phyloP scores from a whole-genome alignment of 768 basidiomycete species.

The Mycena vitilis region DNA sequence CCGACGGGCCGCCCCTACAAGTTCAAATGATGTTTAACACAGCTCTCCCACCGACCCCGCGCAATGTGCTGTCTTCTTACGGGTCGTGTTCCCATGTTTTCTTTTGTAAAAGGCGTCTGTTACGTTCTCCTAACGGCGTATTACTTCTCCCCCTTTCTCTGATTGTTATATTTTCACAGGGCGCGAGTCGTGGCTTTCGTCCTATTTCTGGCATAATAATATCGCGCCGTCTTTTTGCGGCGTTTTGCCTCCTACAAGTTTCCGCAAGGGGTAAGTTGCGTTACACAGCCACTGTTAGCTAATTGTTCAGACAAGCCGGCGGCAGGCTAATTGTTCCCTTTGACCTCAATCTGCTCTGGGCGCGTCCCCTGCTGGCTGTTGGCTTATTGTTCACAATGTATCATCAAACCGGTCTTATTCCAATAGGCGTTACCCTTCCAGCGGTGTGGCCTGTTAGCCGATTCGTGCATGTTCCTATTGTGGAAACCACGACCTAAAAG shows the following conservation, averaged over 20 bases:
- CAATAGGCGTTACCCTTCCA: conserved; percentile 14
- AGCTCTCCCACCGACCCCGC: too few relatives aligned
- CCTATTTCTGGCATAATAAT: conserved; percentile 27
- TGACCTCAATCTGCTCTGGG: neutral
- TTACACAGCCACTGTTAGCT: conserved; percentile 25
- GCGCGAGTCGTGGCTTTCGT: conserved; percentile 1
- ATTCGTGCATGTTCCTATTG: conserved; percentile 21
- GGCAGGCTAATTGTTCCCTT: conserved; percentile 18
- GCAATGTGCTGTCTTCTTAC: too few relatives aligned
- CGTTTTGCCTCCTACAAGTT: conserved; percentile 1
- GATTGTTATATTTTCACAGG: conserved; percentile 14
- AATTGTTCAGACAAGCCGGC: conserved; percentile 14
- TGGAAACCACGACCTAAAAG: conserved; percentile 25
- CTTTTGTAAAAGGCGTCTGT: too few relatives aligned
- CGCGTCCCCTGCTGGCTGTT: conserved; percentile 18
- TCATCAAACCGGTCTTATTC: conserved; percentile 24
- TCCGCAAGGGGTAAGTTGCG: conserved; percentile 1
- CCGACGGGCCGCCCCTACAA: too few relatives aligned
- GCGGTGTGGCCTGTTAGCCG: conserved; percentile 16
- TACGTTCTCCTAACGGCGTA: too few relatives aligned
- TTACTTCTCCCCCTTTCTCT: neutral
- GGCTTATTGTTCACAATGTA: conserved; percentile 26
- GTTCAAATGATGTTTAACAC: too few relatives aligned
- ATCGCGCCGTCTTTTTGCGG: neutral
- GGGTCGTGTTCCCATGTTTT: too few relatives aligned